phyloP scores from a whole-genome alignment of 2,329 filamentous ascomycete species.

The Ophiocordyceps camponoti-leonardi region DNA sequence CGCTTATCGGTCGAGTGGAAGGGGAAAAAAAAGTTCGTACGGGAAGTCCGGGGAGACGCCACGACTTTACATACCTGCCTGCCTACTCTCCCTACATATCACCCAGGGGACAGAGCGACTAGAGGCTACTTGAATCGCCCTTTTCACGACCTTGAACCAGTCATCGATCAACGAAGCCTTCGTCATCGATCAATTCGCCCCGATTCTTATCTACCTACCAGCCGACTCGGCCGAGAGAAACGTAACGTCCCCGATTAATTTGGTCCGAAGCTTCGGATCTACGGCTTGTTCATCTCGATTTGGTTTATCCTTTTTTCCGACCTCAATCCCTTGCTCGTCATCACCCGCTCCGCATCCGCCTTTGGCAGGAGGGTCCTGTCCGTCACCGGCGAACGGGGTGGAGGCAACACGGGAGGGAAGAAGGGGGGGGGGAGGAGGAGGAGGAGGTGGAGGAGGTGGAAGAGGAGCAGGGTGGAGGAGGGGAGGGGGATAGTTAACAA shows the following conservation, averaged over 20 bases:
- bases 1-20: not conserved
- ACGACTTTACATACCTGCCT: not conserved
- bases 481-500: not conserved
- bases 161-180: not conserved
- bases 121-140: not conserved
- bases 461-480: not conserved
- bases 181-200: not conserved
- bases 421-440: not conserved
- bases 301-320: not conserved
- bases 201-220: not conserved
- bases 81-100: not conserved
- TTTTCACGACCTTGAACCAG: not conserved
- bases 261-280: not conserved
- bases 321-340: too few relatives aligned
- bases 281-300: not conserved
- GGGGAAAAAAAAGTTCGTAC: not conserved
- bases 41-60: not conserved
- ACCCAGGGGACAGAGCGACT: not conserved
- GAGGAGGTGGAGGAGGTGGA: not conserved
- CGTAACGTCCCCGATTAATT: not conserved
- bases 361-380: not conserved
- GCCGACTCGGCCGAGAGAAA: not conserved
- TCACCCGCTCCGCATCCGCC: not conserved
- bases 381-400: not conserved
- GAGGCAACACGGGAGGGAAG: not conserved